Evolutionary conservation across 306 rosid species (phyloP).

Genomic region (Rubus idaeus): DNA sequence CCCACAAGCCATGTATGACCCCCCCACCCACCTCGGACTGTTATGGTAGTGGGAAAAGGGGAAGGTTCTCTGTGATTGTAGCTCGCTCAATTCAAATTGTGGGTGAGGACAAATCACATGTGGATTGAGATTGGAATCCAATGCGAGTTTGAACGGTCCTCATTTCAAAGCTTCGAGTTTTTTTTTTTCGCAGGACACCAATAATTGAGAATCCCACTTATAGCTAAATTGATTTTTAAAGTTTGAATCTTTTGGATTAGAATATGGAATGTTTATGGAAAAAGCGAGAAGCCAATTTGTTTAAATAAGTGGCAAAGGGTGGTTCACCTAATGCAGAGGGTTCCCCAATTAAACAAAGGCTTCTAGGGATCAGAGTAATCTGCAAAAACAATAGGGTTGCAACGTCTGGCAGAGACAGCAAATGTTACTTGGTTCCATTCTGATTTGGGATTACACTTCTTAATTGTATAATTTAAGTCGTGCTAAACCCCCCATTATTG

Average conservation of each 20-base stretch:
- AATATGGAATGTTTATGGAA: conserved; percentile 35
- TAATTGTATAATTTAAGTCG: background rate
- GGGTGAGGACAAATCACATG: conserved; percentile 54
- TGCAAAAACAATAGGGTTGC: conserved; percentile 27
- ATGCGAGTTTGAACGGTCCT: conserved; percentile 56
- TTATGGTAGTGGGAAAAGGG: conserved; percentile 31
- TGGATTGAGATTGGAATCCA: conserved; percentile 58
- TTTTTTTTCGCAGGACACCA: conserved; percentile 32
- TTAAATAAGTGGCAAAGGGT: conserved; percentile 30
- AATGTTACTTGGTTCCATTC: conserved; percentile 29
- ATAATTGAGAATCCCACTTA: conserved; percentile 47
- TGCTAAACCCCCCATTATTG: conserved; percentile 38
- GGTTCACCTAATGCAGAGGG: conserved; percentile 28
- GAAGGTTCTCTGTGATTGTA: conserved; percentile 30
- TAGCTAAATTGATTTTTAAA: background rate
- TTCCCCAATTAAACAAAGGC: conserved; percentile 24
- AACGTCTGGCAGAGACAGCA: conserved; percentile 26
- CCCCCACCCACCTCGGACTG: conserved; percentile 41
- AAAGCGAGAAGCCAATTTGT: conserved; percentile 22
- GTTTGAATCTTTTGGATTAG: conserved; percentile 8
- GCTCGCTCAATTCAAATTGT: background rate
- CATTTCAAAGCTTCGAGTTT: conserved; percentile 30
- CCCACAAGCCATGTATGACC: conserved; percentile 42
- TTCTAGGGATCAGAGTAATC: conserved; percentile 48
- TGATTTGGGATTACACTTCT: conserved; percentile 19